Base-by-base conservation (phyloP, 495 filamentous ascomycete genomes). In the Cryomyces minteri region DNA sequence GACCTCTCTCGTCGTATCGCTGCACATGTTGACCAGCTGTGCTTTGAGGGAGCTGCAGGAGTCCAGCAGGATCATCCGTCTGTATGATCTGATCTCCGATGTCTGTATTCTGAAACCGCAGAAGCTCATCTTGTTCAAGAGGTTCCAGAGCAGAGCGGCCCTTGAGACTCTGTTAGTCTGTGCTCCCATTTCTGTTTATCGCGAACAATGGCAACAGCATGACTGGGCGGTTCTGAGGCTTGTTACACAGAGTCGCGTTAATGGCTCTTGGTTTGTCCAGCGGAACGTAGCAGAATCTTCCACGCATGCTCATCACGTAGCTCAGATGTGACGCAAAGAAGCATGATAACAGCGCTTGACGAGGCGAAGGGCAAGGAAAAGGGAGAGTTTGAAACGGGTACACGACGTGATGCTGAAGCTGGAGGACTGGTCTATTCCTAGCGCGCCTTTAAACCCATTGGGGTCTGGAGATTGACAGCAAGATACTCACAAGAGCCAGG, bases 1-100 rank as follows among this genome's bases (percentile, higher is more conserved):
- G 53, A 7, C 59, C 60, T 41, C 60, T 54, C 11, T 54, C 48
- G 41, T 63, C 54, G 39, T 58, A 62, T 30, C 47, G 55, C 44
- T 63, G 60, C 6, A 44, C 45, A 36, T 54, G 34, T 38, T 38
- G 34, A 9, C 9, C 34, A 9, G 34, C 34, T 14, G 12, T 38
- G 34, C 9, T 1, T 25, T 25, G 18, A 25, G 18, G 2, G 18
- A 25, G 18, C 2, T 38, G 34, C 34, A 38, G 9, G 4, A 2
- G 9, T 41, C 8, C 9, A 30, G 11, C 40, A 12, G 40, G 8
- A 12, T 41, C 40, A 18, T 18, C 40, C 2, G 40, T 9, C 8
- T 37, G 9, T 9, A 37, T 1, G 9, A 12, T 37, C 34, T 37
- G 34, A 3, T 9, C 8, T 9, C 34, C 12, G 8, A 9, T 12